Conservation (phyloP, 345 rosid species). For the Syzygium aqueum region DNA sequence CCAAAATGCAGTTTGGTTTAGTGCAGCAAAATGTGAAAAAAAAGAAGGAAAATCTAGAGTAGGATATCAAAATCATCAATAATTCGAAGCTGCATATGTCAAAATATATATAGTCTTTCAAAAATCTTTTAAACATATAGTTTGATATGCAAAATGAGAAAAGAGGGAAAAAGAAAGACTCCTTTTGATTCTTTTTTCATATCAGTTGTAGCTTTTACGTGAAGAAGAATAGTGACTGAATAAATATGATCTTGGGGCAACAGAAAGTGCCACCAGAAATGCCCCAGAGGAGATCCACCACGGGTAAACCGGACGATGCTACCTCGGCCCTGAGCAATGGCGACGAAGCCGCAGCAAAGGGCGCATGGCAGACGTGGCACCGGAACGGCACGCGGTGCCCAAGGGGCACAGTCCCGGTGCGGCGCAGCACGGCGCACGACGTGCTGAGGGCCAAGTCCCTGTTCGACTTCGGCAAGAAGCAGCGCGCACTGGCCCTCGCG, state of each 20-base stretch:
- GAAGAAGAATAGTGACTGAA: neutral
- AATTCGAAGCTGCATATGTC: neutral
- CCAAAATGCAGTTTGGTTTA: neutral
- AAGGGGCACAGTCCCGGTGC: slow-evolving; percentile 78
- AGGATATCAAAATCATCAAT: neutral
- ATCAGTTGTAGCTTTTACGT: neutral
- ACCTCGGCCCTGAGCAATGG: slow-evolving; percentile 5
- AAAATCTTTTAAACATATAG: neutral
- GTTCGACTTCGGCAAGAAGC: slow-evolving; percentile 82
- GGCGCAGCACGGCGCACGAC: slow-evolving; percentile 67
- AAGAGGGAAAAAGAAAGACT: no score
- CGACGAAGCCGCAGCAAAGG: slow-evolving; percentile 10
- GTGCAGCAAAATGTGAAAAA: neutral
- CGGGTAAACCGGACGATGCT: slow-evolving; percentile 9
- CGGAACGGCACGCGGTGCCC: slow-evolving; percentile 80
- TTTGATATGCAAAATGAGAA: neutral
- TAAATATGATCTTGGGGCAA: neutral
- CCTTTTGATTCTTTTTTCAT: neutral
- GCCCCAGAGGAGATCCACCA: slow-evolving; percentile 1
- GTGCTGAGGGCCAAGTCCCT: slow-evolving; percentile 87
- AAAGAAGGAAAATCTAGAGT: neutral
- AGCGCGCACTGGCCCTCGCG: slow-evolving; percentile 8
- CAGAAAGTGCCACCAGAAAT: slow-evolving; percentile 50
- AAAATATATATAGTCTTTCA: neutral
- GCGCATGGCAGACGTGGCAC: slow-evolving; percentile 89